Evolutionary conservation across 352 stramenopile species (phyloP).

Genomic region (Phytophthora colocasiae): DNA sequence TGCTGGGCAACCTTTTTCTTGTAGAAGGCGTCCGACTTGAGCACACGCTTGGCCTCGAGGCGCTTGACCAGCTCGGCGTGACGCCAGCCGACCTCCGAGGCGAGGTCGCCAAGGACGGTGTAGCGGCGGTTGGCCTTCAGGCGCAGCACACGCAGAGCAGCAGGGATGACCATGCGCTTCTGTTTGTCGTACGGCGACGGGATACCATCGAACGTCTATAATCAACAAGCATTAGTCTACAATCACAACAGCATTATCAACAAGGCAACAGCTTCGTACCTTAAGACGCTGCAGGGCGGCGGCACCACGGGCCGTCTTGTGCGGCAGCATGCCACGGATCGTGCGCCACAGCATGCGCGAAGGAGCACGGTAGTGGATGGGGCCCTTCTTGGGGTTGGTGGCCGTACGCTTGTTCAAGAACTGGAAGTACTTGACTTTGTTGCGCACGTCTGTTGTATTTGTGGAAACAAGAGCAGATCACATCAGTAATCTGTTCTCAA

Average conservation of each 20-base stretch:
- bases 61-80: conserved; percentile 95
- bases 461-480: conserved; percentile 40
- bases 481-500: conserved; percentile 40
- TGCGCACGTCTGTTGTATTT: conserved; percentile 89
- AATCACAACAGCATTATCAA: neutral
- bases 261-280: conserved; percentile 43
- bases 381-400: conserved; percentile 97
- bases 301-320: conserved; percentile 98
- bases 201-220: conserved; percentile 98
- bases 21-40: conserved; percentile 98
- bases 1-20: conserved; percentile 95
- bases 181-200: conserved; percentile 98
- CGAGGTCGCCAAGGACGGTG: conserved; percentile 96
- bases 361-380: conserved; percentile 98
- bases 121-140: conserved; percentile 95
- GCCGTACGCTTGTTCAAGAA: conserved; percentile 99
- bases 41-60: conserved; percentile 94
- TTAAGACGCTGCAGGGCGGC: conserved; percentile 96
- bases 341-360: conserved; percentile 94
- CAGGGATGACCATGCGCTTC: conserved; percentile 98
- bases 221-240: conserved; percentile 6
- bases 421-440: conserved; percentile 98
- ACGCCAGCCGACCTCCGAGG: conserved; percentile 97
- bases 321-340: conserved; percentile 98
- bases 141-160: conserved; percentile 94